A percentile compares a stretch with the other conserved stretches of the same genome.
These are phyloP conservation scores for Skeletonema menzelii DNA, from an alignment of 108 stramenopile genomes.

Conservation along the genomic window DNA sequence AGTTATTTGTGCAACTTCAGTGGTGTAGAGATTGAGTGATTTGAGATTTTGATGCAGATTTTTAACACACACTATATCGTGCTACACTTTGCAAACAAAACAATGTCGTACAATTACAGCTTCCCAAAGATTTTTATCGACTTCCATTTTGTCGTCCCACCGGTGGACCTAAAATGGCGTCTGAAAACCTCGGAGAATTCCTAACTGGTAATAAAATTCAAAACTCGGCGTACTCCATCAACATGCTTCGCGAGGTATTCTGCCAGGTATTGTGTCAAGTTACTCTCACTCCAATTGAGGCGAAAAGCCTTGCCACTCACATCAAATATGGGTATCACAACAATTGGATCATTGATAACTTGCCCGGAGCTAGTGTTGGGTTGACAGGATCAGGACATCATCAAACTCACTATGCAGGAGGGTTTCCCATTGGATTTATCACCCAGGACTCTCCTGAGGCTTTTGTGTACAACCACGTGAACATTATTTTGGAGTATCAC, in stretches of 20 bases:
- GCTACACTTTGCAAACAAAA: not conserved
- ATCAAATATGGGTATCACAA: conserved; percentile 91
- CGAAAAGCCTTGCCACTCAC: conserved; percentile 61
- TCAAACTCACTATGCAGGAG: conserved; percentile 85
- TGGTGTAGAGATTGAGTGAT: not conserved
- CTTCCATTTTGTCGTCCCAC: conserved; percentile 94
- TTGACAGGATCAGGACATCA: conserved; percentile 46
- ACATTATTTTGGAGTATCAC: conserved; percentile 92
- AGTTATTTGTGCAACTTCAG: conserved; percentile 3
- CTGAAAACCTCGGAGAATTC: conserved; percentile 91
- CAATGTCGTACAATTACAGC: conserved; percentile 49
- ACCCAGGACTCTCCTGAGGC: conserved; percentile 56
- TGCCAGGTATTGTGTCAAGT: conserved; percentile 78
- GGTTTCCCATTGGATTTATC: conserved; percentile 93
- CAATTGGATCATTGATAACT: conserved; percentile 99
- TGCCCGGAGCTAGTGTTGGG: conserved; percentile 91
- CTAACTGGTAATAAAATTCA: conserved; percentile 97
- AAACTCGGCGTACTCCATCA: conserved; percentile 89
- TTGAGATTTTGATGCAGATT: not conserved
- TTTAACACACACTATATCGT: not conserved
- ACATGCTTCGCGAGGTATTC: conserved; percentile 89
- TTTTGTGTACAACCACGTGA: conserved; percentile 95
- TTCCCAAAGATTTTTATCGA: conserved; percentile 95
- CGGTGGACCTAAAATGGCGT: conserved; percentile 87
- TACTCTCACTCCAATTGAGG: conserved; percentile 56